Evolutionary conservation across 306 rosid genomes (phyloP), one percentile per base, ranked within the genome.

Genomic region (Comarum palustre): DNA sequence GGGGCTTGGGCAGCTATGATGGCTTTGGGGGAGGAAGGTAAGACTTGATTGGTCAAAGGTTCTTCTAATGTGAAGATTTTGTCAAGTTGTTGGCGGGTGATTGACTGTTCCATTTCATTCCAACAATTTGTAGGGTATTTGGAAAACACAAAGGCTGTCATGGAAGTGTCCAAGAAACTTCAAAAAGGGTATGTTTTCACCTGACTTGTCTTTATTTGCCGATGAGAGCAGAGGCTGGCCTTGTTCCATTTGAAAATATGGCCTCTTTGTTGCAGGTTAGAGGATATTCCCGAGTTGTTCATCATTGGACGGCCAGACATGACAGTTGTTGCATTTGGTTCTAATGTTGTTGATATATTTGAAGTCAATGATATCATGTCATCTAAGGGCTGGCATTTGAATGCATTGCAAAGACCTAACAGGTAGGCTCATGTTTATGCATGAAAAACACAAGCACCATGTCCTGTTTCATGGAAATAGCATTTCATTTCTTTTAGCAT

Each of bases 1-100:
- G 98, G 98, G 62, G 98, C 98, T 55, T 94, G 98, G 98, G 97
- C 97, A 59, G 92, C 98, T 71, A 88, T 91, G 97, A 82, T 94
- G 74, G 88, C 98, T 80, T 80, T 89, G 46, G 98, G 98, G 73
- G 86, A 84, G 83, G 92, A 88, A 85, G 98, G 98, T 89, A 64
- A 73, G 47, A 61, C 64, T 39, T 39, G 46, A 66, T 31, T 64
- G 63, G 36, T 57, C 55, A 54, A 66, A 11, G 39, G 50, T 77
- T 73, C 75, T 71, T 43, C 64, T 54, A 41, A 60, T 25, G 39
- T 46, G 31, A 50, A 22, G 42, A 38, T 38, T 25, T 51, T 15
- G n/a, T 41, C 10, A 58, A 69, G 48, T 80, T 77, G 70, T 42
- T 81, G 75, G 47, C 57, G 34, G 31, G 32, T 43, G 32, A 59